These are phyloP conservation scores for Pythium aphanidermatum DNA, from an alignment of 352 stramenopile genomes.

Conservation along the genomic window DNA sequence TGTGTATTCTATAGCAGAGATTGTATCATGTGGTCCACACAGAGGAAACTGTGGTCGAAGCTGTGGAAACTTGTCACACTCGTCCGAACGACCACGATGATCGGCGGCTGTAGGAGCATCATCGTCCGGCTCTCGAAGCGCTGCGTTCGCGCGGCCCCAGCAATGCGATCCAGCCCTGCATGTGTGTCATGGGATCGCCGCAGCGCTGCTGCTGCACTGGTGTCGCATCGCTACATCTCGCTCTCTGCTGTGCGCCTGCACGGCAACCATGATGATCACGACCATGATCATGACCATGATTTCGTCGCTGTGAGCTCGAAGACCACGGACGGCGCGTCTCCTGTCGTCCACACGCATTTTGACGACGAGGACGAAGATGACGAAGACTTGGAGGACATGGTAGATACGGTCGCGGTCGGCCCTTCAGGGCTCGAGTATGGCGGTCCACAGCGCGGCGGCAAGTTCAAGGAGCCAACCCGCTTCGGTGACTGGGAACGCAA, in stretches of 20 bases:
- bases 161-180: no score
- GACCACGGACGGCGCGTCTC: no score
- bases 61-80: neutral
- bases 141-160: conserved; percentile 4
- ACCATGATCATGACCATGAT: conserved; percentile 13
- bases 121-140: conserved; percentile 1
- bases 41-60: conserved; percentile 7
- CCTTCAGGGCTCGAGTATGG: conserved; percentile 90
- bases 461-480: conserved; percentile 92
- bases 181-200: neutral
- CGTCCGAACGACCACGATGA: conserved; percentile 9
- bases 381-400: conserved; percentile 86
- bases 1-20: neutral
- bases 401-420: conserved; percentile 92
- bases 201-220: neutral
- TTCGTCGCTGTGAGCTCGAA: no score
- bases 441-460: conserved; percentile 89
- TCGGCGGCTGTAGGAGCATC: no score
- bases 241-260: conserved; percentile 21
- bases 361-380: conserved; percentile 30
- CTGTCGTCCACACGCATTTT: conserved; percentile 14
- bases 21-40: conserved; percentile 11
- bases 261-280: conserved; percentile 17
- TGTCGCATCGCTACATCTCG: conserved; percentile 23
- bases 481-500: conserved; percentile 98